These are phyloP conservation scores for Penicillium subrubescens DNA, from an alignment of 495 filamentous ascomycete genomes.

Conservation along the genomic window DNA sequence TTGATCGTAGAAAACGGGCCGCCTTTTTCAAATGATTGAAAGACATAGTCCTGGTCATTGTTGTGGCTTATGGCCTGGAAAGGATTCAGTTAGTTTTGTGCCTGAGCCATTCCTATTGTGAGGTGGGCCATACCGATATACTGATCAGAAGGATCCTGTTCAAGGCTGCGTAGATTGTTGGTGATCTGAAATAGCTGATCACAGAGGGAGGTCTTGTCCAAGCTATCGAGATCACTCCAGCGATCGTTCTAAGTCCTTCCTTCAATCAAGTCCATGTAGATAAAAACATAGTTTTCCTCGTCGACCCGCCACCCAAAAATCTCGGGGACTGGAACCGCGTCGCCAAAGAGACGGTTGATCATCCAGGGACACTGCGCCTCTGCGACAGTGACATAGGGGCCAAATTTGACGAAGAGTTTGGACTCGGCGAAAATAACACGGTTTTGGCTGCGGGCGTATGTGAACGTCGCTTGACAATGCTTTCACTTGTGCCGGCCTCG, in stretches of 20 bases:
- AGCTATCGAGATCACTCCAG: constrained; percentile 35
- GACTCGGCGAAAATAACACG: constrained; percentile 37
- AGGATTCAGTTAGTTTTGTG: constrained; percentile 8
- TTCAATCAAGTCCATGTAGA: constrained; percentile 51
- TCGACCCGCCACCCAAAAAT: constrained; percentile 51
- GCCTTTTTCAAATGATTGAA: constrained; percentile 25
- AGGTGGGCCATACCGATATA: constrained; percentile 31
- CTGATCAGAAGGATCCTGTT: constrained; percentile 34
- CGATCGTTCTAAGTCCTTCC: constrained; percentile 38
- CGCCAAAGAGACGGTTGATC: constrained; percentile 35
- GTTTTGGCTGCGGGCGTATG: constrained; percentile 6
- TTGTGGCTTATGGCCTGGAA: constrained; percentile 35
- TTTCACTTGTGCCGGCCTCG: constrained; percentile 24
- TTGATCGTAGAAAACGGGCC: constrained; percentile 44
- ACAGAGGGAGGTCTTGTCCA: constrained; percentile 36
- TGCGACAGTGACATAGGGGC: constrained; percentile 37
- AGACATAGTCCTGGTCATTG: constrained; percentile 34
- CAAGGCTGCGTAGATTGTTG: constrained; percentile 29
- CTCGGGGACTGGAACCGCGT: constrained; percentile 47
- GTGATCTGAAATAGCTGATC: constrained; percentile 38
- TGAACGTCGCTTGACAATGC: constrained; percentile 21
- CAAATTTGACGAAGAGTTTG: constrained; percentile 49
- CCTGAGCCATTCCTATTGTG: neutral
- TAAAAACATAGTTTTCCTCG: constrained; percentile 39
- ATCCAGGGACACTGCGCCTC: constrained; percentile 50